A percentile compares a stretch with the other conserved stretches of the same genome.
Conservation (phyloP, 768 basidiomycete species). For the Lactifluus rugatus region DNA sequence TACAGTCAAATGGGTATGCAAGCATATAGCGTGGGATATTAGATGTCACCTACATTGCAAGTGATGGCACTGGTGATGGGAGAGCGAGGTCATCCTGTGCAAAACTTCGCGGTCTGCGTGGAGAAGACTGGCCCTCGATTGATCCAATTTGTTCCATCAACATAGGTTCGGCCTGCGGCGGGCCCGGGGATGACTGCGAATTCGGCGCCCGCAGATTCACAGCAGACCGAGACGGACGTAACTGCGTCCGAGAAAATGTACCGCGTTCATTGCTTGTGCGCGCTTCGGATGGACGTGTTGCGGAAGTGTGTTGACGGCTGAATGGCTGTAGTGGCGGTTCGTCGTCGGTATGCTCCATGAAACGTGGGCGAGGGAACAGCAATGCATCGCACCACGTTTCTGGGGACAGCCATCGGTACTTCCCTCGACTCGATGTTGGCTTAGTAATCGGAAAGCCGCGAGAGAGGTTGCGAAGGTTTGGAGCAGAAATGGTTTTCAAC, state of each 20-base stretch:
- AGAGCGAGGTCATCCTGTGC: constrained; percentile 50
- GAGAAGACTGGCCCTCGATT: background rate
- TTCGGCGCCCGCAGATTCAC: background rate
- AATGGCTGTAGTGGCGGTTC: constrained; percentile 13
- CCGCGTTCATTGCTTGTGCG: background rate
- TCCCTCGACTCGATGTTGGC: constrained; percentile 30
- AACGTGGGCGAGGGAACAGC: constrained; percentile 64
- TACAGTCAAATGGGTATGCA: background rate
- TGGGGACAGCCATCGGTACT: constrained; percentile 59
- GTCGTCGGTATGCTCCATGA: constrained; percentile 39
- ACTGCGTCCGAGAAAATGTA: background rate
- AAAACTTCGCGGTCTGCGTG: constrained; percentile 44
- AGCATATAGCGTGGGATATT: background rate
- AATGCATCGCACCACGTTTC: constrained; percentile 80
- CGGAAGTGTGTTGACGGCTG: background rate
- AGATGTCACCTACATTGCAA: constrained; percentile 32
- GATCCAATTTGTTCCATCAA: background rate
- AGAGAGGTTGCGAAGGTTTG: constrained; percentile 39
- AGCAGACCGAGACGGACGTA: constrained; percentile 2
- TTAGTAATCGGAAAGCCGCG: constrained; percentile 14
- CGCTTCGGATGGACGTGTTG: background rate
- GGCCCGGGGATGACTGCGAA: constrained; percentile 5
- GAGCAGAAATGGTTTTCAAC: constrained; percentile 54
- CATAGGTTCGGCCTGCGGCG: constrained; percentile 16
- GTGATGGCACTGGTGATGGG: constrained; percentile 50